phyloP scores from a whole-genome alignment of 2,329 filamentous ascomycete genomes.

The Proliferodiscus dingleyae region DNA sequence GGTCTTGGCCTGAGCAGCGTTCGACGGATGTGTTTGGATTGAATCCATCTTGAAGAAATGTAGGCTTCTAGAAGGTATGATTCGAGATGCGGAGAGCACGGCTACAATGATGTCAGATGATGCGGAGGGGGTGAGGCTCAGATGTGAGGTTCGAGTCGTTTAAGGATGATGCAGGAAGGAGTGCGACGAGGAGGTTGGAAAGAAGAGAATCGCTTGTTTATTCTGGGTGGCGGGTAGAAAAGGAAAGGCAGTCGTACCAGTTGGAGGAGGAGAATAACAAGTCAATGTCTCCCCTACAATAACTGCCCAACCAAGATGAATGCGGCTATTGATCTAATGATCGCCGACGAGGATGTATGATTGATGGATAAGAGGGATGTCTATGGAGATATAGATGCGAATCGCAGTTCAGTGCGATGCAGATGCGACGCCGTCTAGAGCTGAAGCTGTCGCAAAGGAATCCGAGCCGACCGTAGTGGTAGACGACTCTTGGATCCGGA shows the following conservation, averaged over 20 bases:
- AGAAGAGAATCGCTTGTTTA: constrained; percentile 13
- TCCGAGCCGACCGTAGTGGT: constrained; percentile 1
- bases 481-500: background rate
- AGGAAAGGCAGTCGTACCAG: constrained; percentile 44
- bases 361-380: constrained; percentile 5
- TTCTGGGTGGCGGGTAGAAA: constrained; percentile 17
- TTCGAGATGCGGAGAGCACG: constrained; percentile 23
- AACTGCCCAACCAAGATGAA: constrained; percentile 39
- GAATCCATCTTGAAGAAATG: constrained; percentile 61
- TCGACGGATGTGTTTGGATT: constrained; percentile 87
- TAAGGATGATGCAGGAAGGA: constrained; percentile 4
- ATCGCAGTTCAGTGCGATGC: background rate
- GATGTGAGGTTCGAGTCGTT: constrained; percentile 7
- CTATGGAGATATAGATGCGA: constrained; percentile 1
- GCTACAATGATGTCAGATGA: constrained; percentile 25
- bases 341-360: constrained; percentile 20
- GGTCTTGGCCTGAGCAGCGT: constrained; percentile 87
- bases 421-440: background rate
- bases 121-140: constrained; percentile 5
- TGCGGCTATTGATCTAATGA: constrained; percentile 17
- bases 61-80: constrained; percentile 26
- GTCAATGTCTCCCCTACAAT: constrained; percentile 87
- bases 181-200: background rate
- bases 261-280: constrained; percentile 93
- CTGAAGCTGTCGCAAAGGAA: constrained; percentile 7